Percentiles rank a stretch among this genome's conserved stretches.
Evolutionary conservation across 257 asterid genomes (phyloP).

Genomic region (Petunia axillaris): DNA sequence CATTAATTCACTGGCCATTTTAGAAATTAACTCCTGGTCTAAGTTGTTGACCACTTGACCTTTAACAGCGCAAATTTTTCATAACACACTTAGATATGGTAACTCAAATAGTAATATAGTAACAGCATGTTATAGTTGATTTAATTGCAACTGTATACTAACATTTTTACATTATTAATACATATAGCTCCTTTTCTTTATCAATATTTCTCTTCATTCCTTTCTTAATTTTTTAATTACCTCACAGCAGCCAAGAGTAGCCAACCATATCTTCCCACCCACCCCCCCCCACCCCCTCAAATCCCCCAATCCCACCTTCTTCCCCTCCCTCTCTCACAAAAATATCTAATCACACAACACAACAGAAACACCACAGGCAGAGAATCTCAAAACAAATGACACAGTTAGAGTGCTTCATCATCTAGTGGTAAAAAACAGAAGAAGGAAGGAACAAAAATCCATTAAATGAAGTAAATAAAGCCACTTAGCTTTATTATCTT

Average conservation of each 20-base stretch:
- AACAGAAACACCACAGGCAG: constrained; percentile 25
- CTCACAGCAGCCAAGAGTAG: constrained; percentile 60
- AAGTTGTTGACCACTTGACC: too few species aligned
- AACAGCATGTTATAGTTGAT: too few species aligned
- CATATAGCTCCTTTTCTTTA: too few species aligned
- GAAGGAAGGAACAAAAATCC: not conserved
- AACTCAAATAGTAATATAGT: too few species aligned
- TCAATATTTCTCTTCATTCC: not conserved
- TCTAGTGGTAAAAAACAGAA: constrained; percentile 6
- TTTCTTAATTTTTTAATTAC: constrained; percentile 27
- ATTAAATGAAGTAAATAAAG: constrained; percentile 20
- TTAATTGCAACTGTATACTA: too few species aligned
- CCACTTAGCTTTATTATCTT: constrained; percentile 6
- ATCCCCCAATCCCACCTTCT: not conserved
- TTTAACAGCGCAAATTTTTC: too few species aligned
- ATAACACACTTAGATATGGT: too few species aligned
- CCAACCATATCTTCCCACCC: constrained; percentile 52
- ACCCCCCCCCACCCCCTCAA: not conserved
- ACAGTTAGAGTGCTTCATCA: constrained; percentile 25
- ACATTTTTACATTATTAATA: too few species aligned
- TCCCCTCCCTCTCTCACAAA: constrained; percentile 13
- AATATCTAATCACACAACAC: constrained; percentile 48
- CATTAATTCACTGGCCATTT: too few species aligned
- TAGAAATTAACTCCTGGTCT: too few species aligned
- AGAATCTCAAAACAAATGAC: constrained; percentile 39